phyloP scores from a whole-genome alignment of 768 basidiomycete genomes.

The Amanita exitialis region DNA sequence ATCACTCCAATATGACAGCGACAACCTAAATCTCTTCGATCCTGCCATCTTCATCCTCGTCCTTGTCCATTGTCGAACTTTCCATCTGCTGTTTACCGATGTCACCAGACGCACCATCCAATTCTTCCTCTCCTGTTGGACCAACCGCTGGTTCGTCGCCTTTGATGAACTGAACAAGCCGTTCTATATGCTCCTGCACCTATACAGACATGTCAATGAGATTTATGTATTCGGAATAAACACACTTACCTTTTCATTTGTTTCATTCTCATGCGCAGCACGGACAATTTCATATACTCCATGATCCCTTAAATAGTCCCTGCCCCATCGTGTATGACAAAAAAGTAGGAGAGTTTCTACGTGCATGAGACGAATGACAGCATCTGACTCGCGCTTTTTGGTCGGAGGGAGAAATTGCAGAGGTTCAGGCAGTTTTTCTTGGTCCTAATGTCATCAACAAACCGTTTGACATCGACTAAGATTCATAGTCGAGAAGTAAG shows the following conservation, averaged over 20 bases:
- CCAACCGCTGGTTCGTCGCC: constrained; percentile 57
- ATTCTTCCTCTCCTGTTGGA: constrained; percentile 23
- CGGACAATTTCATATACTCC: constrained; percentile 86
- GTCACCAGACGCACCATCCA: constrained; percentile 9
- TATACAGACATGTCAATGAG: constrained; percentile 17
- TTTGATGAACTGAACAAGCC: constrained; percentile 80
- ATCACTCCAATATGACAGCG: too few relatives aligned
- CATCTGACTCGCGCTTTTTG: constrained; percentile 77
- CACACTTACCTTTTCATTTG: constrained; percentile 57
- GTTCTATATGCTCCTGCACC: constrained; percentile 83
- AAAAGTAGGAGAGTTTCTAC: constrained; percentile 87
- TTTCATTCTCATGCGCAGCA: constrained; percentile 68
- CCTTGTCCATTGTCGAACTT: constrained; percentile 22
- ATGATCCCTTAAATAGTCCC: constrained; percentile 66
- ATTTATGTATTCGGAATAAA: neutral
- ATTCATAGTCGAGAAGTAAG: neutral
- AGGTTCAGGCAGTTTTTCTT: constrained; percentile 75
- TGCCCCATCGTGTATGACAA: constrained; percentile 83
- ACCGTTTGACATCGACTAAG: neutral
- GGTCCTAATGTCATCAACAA: constrained; percentile 40
- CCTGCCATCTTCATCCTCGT: constrained; percentile 62
- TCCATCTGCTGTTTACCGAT: constrained; percentile 11
- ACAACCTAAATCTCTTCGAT: constrained; percentile 62
- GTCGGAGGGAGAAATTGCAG: constrained; percentile 83
- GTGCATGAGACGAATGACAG: constrained; percentile 66